phyloP scores from a whole-genome alignment of 306 rosid genomes.

The Sicyos baderoa region DNA sequence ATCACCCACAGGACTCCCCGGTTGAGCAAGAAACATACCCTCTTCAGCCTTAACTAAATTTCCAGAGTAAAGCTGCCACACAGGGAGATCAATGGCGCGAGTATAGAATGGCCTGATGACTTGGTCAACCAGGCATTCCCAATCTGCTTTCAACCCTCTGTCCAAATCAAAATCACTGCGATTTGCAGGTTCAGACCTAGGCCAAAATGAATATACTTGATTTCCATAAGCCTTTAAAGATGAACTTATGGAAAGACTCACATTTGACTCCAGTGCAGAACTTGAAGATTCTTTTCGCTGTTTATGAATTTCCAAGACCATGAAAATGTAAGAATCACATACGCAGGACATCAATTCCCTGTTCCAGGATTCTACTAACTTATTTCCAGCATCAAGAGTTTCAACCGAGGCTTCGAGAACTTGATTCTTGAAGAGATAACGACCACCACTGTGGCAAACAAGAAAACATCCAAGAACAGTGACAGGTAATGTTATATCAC shows the following conservation, averaged over 20 bases:
- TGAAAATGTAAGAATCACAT: conserved; percentile 80
- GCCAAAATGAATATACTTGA: conserved; percentile 84
- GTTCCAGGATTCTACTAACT: conserved; percentile 85
- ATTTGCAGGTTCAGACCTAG: conserved; percentile 45
- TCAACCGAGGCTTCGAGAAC: conserved; percentile 45
- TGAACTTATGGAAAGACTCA: conserved; percentile 37
- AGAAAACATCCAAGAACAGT: conserved; percentile 80
- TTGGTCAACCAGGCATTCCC: conserved; percentile 68
- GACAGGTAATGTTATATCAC: conserved; percentile 56
- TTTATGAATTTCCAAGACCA: conserved; percentile 72
- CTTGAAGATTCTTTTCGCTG: conserved; percentile 58
- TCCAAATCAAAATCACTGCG: conserved; percentile 31
- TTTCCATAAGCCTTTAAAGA: conserved; percentile 73
- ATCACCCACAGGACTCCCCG: conserved; percentile 70
- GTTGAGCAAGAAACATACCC: conserved; percentile 98
- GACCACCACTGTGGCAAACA: conserved; percentile 82
- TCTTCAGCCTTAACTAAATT: conserved; percentile 93
- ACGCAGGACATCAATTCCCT: conserved; percentile 91
- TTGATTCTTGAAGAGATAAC: conserved; percentile 79
- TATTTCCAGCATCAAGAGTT: conserved; percentile 67
- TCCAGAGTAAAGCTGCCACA: conserved; percentile 97
- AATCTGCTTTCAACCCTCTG: conserved; percentile 53
- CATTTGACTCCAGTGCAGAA: conserved; percentile 51
- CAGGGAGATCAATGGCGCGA: conserved; percentile 76
- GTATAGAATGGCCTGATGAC: conserved; percentile 83